Evolutionary conservation across 2,329 filamentous ascomycete species (phyloP).

Genomic region (Tricladium varicosporioides): DNA sequence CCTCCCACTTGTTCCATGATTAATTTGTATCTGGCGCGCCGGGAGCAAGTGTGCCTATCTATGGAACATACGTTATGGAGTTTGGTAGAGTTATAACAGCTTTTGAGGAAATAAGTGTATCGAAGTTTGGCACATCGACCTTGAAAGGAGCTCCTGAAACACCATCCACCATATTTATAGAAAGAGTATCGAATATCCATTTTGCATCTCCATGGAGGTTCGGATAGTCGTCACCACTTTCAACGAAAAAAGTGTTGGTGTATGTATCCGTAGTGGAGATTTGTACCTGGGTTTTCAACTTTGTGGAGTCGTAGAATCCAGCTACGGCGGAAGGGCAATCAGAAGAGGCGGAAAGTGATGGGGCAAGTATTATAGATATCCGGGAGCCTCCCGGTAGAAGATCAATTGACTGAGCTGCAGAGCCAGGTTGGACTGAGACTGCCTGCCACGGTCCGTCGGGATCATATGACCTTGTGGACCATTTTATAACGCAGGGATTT

Average conservation of each 20-base stretch:
- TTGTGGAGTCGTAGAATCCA: conserved; percentile 10
- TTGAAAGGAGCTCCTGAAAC: not conserved
- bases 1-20: conserved; percentile 7
- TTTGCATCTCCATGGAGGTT: conserved; percentile 8
- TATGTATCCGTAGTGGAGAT: conserved; percentile 6
- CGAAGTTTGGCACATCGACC: conserved; percentile 8
- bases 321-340: conserved; percentile 1
- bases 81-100: conserved; percentile 12
- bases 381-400: conserved; percentile 19
- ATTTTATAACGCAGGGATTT: conserved; percentile 8
- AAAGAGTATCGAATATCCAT: conserved; percentile 15
- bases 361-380: conserved; percentile 12
- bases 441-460: conserved; percentile 25
- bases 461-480: conserved; percentile 19
- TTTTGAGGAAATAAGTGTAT: conserved; percentile 9
- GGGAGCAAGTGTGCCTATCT: conserved; percentile 17
- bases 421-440: conserved; percentile 15
- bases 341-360: conserved; percentile 5
- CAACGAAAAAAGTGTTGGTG: not conserved
- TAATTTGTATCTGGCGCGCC: conserved; percentile 20
- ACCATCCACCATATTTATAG: conserved; percentile 1
- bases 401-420: conserved; percentile 14
- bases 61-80: conserved; percentile 17
- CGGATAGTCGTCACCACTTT: not conserved
- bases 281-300: conserved; percentile 6